Conservation (phyloP, 148 eudicot genomes). For the Camellia japonica region DNA sequence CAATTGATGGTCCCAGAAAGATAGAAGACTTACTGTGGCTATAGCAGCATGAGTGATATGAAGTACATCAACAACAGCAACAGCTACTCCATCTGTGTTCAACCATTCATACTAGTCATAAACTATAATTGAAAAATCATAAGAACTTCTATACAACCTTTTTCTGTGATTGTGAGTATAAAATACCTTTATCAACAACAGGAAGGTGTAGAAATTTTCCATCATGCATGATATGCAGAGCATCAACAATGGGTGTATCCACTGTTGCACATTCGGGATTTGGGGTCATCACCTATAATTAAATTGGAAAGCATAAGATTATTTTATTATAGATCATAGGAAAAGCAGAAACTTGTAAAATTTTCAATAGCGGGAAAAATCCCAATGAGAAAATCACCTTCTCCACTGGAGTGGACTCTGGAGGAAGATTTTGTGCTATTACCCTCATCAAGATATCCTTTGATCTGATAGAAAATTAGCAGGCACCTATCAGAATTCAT, state of each 20-base stretch:
- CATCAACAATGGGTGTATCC: slow-evolving; percentile 95
- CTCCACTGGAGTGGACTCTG: slow-evolving; percentile 84
- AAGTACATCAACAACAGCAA: slow-evolving; percentile 94
- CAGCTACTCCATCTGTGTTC: slow-evolving; percentile 67
- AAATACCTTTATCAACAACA: slow-evolving; percentile 84
- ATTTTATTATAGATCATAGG: background rate
- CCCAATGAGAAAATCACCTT: slow-evolving; percentile 44
- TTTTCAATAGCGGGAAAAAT: background rate
- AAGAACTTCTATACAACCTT: background rate
- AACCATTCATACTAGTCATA: slow-evolving; percentile 23
- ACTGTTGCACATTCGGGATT: slow-evolving; percentile 94
- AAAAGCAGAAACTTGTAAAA: background rate
- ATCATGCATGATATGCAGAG: slow-evolving; percentile 95
- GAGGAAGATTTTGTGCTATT: slow-evolving; percentile 70
- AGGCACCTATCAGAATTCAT: background rate
- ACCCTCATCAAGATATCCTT: slow-evolving; percentile 95
- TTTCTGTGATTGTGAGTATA: background rate
- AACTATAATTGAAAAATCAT: slow-evolving; percentile 8
- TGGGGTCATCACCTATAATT: slow-evolving; percentile 89
- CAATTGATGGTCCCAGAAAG: background rate
- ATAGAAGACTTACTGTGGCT: slow-evolving; percentile 69
- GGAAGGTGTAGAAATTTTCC: slow-evolving; percentile 97
- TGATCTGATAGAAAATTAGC: slow-evolving; percentile 47
- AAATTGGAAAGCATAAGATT: background rate
- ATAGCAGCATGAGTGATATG: slow-evolving; percentile 92